Evolutionary conservation across 2,329 filamentous ascomycete species (phyloP), one percentile per base, ranked within the genome.

Genomic region (Penicillium brevicompactum): DNA sequence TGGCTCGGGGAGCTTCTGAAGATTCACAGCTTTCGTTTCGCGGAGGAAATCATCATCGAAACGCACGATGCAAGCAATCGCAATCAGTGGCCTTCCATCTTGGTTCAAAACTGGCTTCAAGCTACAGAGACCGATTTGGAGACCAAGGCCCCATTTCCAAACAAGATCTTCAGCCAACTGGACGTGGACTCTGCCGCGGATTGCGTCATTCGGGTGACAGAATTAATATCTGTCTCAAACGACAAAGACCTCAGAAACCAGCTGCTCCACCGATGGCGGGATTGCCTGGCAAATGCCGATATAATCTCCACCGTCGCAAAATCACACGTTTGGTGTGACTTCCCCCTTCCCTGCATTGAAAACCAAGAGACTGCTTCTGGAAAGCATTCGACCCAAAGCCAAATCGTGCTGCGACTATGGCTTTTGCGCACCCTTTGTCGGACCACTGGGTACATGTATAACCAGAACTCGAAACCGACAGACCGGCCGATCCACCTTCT

Each of bases 391-490:
- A 50, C 54, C 5, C 61, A 61, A n/a, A 61, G 69, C n/a, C 65
- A 63, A 22, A 66, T 74, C 5, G 50, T 74, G 13, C 31, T 71
- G 24, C 71, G 72, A 22, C 50, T 75, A 11, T 75, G 72, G 72
- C 49, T 58, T 27, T 56, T 74, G 48, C 67, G 66, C 30, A 62
- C 61, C 0, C 55, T 75, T 37, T 65, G 61, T 42, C 60, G 59
- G 37, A 54, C 62, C 7, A 53, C 65, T 27, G 61, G 60, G 16
- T 58, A 62, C 16, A 53, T 62, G 50, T 64, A 67, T 54, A 60
- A 55, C 30, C 50, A 58, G 30, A 47, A 49, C n/a, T 30, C 44
- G n/a, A 60, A 57, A 45, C 45, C 51, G 10, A 63, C 65, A 2
- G 65, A 71, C 38, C 45, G 46, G 22, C 59, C 63, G 9, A 62